Evolutionary conservation across 495 filamentous ascomycete species (phyloP), one percentile per base, ranked within the genome.

Genomic region (Friedmanniomyces endolithicus): DNA sequence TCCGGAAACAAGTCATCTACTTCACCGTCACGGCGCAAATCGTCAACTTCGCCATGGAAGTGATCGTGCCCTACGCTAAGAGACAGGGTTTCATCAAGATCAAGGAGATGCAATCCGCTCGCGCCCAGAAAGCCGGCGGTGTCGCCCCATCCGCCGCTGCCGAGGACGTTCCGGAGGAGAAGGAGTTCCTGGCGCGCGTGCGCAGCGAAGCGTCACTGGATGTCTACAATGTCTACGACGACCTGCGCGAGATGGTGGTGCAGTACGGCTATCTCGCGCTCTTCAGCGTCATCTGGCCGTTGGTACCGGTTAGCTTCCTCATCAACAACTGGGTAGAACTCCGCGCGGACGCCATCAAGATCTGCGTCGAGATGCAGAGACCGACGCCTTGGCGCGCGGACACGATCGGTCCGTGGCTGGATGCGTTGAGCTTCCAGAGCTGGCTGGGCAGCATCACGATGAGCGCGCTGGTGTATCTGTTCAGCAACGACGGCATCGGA

Each of bases 281-380:
- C 1, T 98, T 98, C 72, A 88, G 86, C 1, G 85, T 92, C 1
- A 76, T 90, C 41, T 98, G 92, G 92, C 92, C 92, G 0, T 73
- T 97, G 6, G 87, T 90, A 0, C 81, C 84, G 0, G 75, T 88
- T 33, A 92, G 87, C 0, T 98, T 97, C 76, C 70, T 96, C 11
- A 72, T 94, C 68, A 96, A 96, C 68, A 92, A 98, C 72, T 98
- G 92, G 92, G 65, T 98, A 48, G 94, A 98, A 61, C 78, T 96
- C 14, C 85, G 92, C 24, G 85, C 85, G 22, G 92, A 98, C 58
- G 90, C 94, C 16, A 78, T 90, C 69, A 98, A 98, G 64, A 98
- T 98, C 58, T 89, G 88, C 60, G 72, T 87, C 51, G 86, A 89
- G 67, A 90, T 87, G 75, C 84, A 87, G 60, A 78, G 92, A 11